Conservation (phyloP, 371 early-diverging fungal species). For the Smittium culicis region DNA sequence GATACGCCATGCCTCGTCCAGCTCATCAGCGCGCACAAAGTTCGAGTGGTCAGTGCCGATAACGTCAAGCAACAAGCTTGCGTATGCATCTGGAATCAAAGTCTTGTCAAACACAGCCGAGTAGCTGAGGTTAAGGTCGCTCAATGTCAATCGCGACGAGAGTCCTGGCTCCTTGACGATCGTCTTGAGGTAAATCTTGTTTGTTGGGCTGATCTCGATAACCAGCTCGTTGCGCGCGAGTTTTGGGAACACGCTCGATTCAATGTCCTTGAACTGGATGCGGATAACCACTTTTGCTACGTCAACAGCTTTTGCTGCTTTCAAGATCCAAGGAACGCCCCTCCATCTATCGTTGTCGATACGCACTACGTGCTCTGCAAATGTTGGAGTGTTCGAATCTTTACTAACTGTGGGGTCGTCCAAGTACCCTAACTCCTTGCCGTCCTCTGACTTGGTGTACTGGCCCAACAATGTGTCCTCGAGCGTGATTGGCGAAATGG, state of each 20-base stretch:
- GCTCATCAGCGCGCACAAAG: slow-evolving; percentile 93
- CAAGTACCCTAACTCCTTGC: slow-evolving; percentile 68
- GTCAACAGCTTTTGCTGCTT: slow-evolving; percentile 91
- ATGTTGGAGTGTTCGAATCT: slow-evolving; percentile 79
- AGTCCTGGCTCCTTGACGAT: slow-evolving; percentile 86
- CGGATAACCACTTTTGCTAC: slow-evolving; percentile 87
- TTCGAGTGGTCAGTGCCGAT: slow-evolving; percentile 84
- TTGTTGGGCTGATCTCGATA: slow-evolving; percentile 86
- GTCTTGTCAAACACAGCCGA: slow-evolving; percentile 62
- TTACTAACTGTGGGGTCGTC: slow-evolving; percentile 83
- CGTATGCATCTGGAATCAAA: slow-evolving; percentile 93
- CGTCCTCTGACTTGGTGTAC: slow-evolving; percentile 59
- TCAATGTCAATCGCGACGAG: slow-evolving; percentile 40
- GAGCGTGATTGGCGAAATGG: slow-evolving; percentile 57
- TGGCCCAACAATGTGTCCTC: slow-evolving; percentile 82
- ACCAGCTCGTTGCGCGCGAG: slow-evolving; percentile 88
- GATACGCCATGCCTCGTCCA: slow-evolving; percentile 91
- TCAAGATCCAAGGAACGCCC: slow-evolving; percentile 91
- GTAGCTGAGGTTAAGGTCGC: slow-evolving; percentile 88
- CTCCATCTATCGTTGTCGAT: slow-evolving; percentile 93
- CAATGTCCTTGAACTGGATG: slow-evolving; percentile 82
- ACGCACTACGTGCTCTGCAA: slow-evolving; percentile 69
- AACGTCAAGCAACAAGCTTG: slow-evolving; percentile 78
- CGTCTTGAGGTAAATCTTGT: slow-evolving; percentile 94
- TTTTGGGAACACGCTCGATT: slow-evolving; percentile 56